Percentiles rank a stretch among this genome's conserved stretches.
Conservation (phyloP, 345 rosid genomes). For the Hevea brasiliensis region DNA sequence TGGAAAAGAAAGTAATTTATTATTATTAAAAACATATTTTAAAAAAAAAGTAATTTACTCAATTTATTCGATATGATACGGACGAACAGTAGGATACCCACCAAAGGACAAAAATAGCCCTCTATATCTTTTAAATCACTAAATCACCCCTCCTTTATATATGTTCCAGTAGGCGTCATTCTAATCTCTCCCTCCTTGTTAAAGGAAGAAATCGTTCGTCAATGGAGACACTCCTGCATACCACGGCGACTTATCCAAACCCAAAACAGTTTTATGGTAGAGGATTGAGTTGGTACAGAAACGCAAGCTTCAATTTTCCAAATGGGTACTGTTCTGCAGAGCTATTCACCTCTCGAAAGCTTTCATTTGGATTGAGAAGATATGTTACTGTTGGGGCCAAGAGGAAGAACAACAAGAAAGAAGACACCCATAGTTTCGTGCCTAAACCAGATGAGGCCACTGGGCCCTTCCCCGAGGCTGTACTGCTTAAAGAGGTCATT, state of each 20-base stretch:
- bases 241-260: slow-evolving; percentile 30
- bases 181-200: neutral
- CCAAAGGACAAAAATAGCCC: too few relatives aligned
- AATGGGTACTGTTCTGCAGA: slow-evolving; percentile 9
- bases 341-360: slow-evolving; percentile 6
- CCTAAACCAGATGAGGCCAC: slow-evolving; percentile 59
- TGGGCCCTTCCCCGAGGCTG: slow-evolving; percentile 85
- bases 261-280: slow-evolving; percentile 19
- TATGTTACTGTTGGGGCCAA: slow-evolving; percentile 48
- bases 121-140: too few relatives aligned
- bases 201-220: neutral
- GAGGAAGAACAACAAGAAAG: slow-evolving; percentile 40
- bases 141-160: neutral
- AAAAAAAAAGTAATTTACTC: too few relatives aligned
- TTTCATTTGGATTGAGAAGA: slow-evolving; percentile 36
- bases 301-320: slow-evolving; percentile 17
- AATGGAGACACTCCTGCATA: slow-evolving; percentile 57
- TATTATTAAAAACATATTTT: too few relatives aligned
- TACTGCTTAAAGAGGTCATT: slow-evolving; percentile 74
- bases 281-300: slow-evolving; percentile 2
- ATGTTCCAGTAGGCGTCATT: neutral
- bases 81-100: too few relatives aligned
- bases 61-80: too few relatives aligned
- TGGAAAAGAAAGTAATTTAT: too few relatives aligned
- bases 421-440: slow-evolving; percentile 57